Evolutionary conservation across 2,329 filamentous ascomycete species (phyloP), one percentile per base, ranked within the genome.

Genomic region (Stemphylium vesicarium): DNA sequence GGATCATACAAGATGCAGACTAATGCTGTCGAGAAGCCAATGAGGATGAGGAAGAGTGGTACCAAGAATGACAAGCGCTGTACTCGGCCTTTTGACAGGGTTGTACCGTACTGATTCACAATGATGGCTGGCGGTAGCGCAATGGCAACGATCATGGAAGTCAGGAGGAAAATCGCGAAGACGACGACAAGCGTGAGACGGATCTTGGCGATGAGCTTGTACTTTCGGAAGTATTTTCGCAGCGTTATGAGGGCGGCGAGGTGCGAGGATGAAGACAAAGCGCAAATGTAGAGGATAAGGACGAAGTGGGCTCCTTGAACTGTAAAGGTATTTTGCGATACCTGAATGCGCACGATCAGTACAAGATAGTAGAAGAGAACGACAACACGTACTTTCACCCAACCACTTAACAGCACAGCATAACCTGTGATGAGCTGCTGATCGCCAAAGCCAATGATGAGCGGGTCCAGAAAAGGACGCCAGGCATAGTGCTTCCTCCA

Each of bases 361-460:
- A 7, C 6, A 1, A 10, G 2, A 7, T 10, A 10, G 10, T 8
- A 6, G 12, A 35, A 15, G 10, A 9, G 2, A n/a, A 5, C 7
- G 4, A n/a, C 24, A 4, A 7, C 22, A 3, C 29, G 0, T 42
- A 69, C 68, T 53, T 72, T 71, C 24, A 72, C 68, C 64, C 66
- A 74, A 4, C 63, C 71, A 38, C 64, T 72, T 11, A 74, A 50
- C 15, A 74, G 47, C 3, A 73, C 65, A 5, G 67, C 70, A 37
- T 69, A 72, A 1, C 71, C 69, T 0, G 71, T 73, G 5, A 72
- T 60, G 20, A 73, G 58, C 41, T 73, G 70, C 50, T 73, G 70
- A 46, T 73, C 68, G 1, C 66, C 71, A 5, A 72, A 50, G 0
- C 67, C 66, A 39, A 74, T 71, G 22, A 72, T 68, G 12, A 72